These are phyloP conservation scores for Hirschfeldia incana DNA, from an alignment of 345 rosid species.

Conservation along the genomic window DNA sequence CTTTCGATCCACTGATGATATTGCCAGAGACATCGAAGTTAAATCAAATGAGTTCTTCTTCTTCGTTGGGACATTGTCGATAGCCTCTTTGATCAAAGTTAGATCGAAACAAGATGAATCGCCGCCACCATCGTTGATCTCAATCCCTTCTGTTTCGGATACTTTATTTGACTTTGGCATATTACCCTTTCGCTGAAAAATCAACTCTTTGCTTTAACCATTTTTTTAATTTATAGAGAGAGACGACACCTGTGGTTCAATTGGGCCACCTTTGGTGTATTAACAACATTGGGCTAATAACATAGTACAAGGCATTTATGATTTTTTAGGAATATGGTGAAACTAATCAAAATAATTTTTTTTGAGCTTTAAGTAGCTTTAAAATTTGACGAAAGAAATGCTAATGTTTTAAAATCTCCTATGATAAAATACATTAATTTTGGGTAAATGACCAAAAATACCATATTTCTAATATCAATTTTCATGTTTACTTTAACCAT, in stretches of 20 bases:
- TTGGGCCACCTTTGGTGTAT: background rate
- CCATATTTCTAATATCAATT: too few species aligned
- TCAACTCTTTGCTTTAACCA: background rate
- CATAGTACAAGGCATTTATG: too few species aligned
- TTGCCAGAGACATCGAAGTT: constrained; percentile 11
- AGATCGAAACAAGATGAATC: constrained; percentile 20
- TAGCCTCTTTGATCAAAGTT: constrained; percentile 16
- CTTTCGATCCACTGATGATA: background rate
- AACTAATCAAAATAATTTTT: too few species aligned
- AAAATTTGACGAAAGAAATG: too few species aligned
- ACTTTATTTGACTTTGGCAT: constrained; percentile 17
- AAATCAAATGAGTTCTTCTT: constrained; percentile 3
- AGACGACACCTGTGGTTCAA: background rate
- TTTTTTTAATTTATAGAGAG: background rate
- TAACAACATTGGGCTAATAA: too few species aligned
- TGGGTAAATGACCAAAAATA: too few species aligned
- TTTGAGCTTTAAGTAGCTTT: too few species aligned
- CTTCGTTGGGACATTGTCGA: background rate
- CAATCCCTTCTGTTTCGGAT: background rate
- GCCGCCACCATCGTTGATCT: background rate
- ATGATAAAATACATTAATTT: too few species aligned
- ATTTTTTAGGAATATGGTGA: too few species aligned
- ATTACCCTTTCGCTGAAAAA: background rate
- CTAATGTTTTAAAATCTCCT: too few species aligned
- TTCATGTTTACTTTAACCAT: too few species aligned